These are phyloP conservation scores for Dryas integrifolia DNA, from an alignment of 331 rosid species.

Conservation along the genomic window DNA sequence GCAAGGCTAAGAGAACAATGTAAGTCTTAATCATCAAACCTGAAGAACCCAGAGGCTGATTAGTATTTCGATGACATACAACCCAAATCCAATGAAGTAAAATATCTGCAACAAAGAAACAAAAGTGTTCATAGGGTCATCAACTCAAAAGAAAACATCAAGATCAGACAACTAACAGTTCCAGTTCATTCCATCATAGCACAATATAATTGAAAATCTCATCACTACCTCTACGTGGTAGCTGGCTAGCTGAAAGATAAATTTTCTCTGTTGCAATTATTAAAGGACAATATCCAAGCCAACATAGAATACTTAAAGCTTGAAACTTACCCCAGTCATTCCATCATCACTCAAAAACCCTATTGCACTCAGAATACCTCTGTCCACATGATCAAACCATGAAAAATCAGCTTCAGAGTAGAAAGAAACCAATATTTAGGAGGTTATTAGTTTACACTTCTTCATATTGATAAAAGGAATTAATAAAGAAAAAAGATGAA, in stretches of 20 bases:
- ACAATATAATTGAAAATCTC: background rate
- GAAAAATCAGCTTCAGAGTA: constrained; percentile 32
- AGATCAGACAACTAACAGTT: constrained; percentile 9
- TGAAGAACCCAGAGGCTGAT: constrained; percentile 89
- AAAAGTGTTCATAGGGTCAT: constrained; percentile 8
- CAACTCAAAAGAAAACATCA: constrained; percentile 16
- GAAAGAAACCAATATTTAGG: background rate
- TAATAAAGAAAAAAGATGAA: background rate
- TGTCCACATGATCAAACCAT: constrained; percentile 43
- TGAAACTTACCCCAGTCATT: constrained; percentile 63
- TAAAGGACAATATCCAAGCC: constrained; percentile 1
- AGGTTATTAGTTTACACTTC: background rate
- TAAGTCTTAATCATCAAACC: constrained; percentile 38
- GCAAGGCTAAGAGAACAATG: background rate
- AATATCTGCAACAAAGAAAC: constrained; percentile 46
- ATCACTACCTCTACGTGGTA: background rate
- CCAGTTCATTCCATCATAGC: background rate
- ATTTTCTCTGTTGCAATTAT: background rate
- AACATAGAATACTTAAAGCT: constrained; percentile 1
- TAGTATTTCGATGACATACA: constrained; percentile 57
- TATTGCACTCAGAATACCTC: constrained; percentile 85
- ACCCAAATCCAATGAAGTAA: constrained; percentile 73
- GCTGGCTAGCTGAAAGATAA: background rate
- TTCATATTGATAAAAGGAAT: background rate
- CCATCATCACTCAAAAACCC: constrained; percentile 37